Base-by-base conservation (phyloP, 768 basidiomycete species). In the Pisolithus marmoratus region DNA sequence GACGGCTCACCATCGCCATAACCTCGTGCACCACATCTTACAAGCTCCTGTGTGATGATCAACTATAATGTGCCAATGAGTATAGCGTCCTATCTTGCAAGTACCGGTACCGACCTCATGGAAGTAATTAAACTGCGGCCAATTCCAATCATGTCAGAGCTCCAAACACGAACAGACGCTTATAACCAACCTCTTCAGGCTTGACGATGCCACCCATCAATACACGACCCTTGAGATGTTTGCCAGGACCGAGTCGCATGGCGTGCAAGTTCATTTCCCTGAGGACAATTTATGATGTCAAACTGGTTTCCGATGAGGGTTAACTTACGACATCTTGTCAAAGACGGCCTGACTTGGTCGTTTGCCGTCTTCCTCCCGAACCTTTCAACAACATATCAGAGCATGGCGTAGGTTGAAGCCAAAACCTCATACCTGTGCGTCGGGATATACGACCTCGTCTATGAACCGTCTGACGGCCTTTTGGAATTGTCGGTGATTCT, bases 161-260 rank as follows among this genome's bases (percentile, higher is more conserved):
- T 48, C 38, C 43, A n/a, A 43, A 46, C 3, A 44, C n/a, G 69
- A 38, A 26, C 23, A 2, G 22, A 27, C 12, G 9, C 17, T 20
- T 34, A 2, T 3, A 19, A 51, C 74, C 43, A 43, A 83, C 84
- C 70, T 87, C 79, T 64, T 91, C 88, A 1, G 89, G 87, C 56
- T 81, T 80, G 19, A 93, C 81, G 29, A 85, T 61, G 4, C 87
- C 92, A 51, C 74, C 78, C 76, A 90, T 82, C 3, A 95, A 73
- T 7, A 71, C 77, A n/a, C 78, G 74, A 2, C 91, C 92, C 59
- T 89, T 77, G 40, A 94, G 70, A 60, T 94, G 92, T 60, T 86
- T 84, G 34, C 89, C 90, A 0, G 94, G 94, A 15, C 95, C 95
- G 71, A 94, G 76, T 20, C 90, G 78, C 91, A 96, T 95, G 14